Evolutionary conservation across 2,329 filamentous ascomycete species (phyloP), one percentile per base, ranked within the genome.

Genomic region (Beauveria brongniartii): DNA sequence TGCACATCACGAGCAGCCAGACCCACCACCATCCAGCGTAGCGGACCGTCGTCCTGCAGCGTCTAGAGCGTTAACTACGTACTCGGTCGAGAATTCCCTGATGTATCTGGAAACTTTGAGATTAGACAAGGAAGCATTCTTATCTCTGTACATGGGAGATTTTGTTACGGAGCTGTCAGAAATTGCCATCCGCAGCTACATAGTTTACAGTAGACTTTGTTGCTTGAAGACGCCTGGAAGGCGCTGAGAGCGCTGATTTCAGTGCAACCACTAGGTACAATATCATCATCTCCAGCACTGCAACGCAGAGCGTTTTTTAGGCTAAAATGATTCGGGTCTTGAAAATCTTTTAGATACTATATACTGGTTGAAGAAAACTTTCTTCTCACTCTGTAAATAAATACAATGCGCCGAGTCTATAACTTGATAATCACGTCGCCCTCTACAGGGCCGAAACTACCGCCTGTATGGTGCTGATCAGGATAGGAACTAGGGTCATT

Each of bases 381-480:
- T 37, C 0, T 37, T 16, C 34, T 37, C 34, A 16, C 34, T 37
- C 12, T 16, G 5, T 6, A 1, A 37, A 16, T 2, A 37, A 37
- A 14, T 16, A 37, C 34, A 40, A 24, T 44, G 22, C 22, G 40
- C 22, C 34, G 12, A 14, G 16, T 24, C 14, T 4, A 26, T 3
- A 6, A 3, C 2, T n/a, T 12, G 9, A 26, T 22, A 3, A 26
- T 48, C 6, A 48, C 22, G 6, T 34, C 22, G 12, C 22, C 37
- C 5, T 22, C 26, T 69, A 70, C 57, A 68, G 59, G 61, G 64
- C 52, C 55, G 65, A 67, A 55, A 70, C 63, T 43, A 69, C 69
- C 63, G 71, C 70, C 61, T 71, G 68, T 54, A 71, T 63, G 16
- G 67, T 66, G 37, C 63, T 63, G 55, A 71, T 62, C 20, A 71